Evolutionary conservation across 2,329 filamentous ascomycete genomes (phyloP), one percentile per base, ranked within the genome.

Genomic region (Fusarium liriodendri): DNA sequence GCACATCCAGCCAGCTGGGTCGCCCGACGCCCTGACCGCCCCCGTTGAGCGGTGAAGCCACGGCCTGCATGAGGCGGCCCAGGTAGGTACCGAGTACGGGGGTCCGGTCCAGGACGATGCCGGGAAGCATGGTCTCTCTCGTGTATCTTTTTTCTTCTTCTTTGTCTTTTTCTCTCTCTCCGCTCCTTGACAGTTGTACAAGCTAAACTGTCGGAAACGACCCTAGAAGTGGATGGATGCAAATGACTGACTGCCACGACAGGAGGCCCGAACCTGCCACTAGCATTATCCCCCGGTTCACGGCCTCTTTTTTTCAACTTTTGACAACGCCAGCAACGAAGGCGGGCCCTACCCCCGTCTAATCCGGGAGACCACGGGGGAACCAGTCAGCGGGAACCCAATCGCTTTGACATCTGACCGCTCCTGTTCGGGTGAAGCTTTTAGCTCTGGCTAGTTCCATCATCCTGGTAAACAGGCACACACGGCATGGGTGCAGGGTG

Each of bases 1-100:
- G 61, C 61, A 45, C 61, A 63, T 75, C 72, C 72, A 74, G 72
- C 64, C 69, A 67, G 72, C 52, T 75, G 72, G 72, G 72, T 74
- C 72, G 61, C 35, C 47, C 68, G 72, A 62, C 63, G 72, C 69
- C 69, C 69, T 73, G 72, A 75, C 72, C 72, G 72, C 72, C 64
- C 63, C 62, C 52, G 38, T 47, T 68, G 42, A 74, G 72, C 72
- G 72, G 72, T 74, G 72, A 74, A 75, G 72, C 72, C 68, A 69
- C 47, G 71, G 47, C 18, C 47, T 54, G 47, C 47, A 54, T 54
- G 47, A 54, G 47, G 27, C 47, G 47, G 47, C 47, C 47, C 27
- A 54, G 47, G 27, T 54, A 47, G 59, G 40, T 32, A 60, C 57
- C 22, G 40, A 40, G 59, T 52, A 47, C 35, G 33, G 60, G 33